A percentile compares a stretch with the other conserved stretches of the same genome.
Evolutionary conservation across 2,329 filamentous ascomycete species (phyloP).

Genomic region (Daldinia eschscholtzii): DNA sequence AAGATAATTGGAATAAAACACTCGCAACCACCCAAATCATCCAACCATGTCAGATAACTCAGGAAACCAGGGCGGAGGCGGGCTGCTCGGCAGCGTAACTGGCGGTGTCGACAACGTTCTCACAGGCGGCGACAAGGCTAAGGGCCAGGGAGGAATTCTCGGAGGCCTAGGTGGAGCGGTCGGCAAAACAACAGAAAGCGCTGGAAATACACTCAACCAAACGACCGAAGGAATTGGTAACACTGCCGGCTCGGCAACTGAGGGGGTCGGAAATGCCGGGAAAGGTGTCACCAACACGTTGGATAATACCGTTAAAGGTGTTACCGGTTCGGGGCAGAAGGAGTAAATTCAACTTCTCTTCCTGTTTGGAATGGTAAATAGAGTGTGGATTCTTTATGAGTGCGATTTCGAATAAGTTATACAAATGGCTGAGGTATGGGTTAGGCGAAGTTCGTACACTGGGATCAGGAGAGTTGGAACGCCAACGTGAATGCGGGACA

Average conservation of each 20-base stretch:
- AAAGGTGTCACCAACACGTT: slow-evolving; percentile 47
- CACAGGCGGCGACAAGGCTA: slow-evolving; percentile 55
- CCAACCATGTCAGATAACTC: slow-evolving; percentile 37
- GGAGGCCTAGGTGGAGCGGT: slow-evolving; percentile 51
- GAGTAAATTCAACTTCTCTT: neutral
- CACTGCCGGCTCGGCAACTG: slow-evolving; percentile 48
- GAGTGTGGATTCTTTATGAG: neutral
- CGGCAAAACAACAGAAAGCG: slow-evolving; percentile 52
- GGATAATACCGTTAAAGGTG: slow-evolving; percentile 47
- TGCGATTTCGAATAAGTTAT: neutral
- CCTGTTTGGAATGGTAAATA: neutral
- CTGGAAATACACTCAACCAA: slow-evolving; percentile 45
- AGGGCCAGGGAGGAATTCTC: slow-evolving; percentile 56
- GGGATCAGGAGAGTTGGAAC: neutral
- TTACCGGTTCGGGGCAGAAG: slow-evolving; percentile 37
- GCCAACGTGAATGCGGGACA: neutral
- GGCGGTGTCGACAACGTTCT: slow-evolving; percentile 55
- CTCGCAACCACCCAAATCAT: neutral
- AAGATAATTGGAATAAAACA: neutral
- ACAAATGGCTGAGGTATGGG: neutral
- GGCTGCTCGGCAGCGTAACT: slow-evolving; percentile 54
- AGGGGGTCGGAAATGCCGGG: slow-evolving; percentile 52
- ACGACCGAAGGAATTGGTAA: slow-evolving; percentile 47
- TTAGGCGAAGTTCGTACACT: neutral
- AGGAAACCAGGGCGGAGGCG: slow-evolving; percentile 38